Base-by-base conservation (phyloP, 2,329 filamentous ascomycete genomes). In the Plenodomus biglobosus region DNA sequence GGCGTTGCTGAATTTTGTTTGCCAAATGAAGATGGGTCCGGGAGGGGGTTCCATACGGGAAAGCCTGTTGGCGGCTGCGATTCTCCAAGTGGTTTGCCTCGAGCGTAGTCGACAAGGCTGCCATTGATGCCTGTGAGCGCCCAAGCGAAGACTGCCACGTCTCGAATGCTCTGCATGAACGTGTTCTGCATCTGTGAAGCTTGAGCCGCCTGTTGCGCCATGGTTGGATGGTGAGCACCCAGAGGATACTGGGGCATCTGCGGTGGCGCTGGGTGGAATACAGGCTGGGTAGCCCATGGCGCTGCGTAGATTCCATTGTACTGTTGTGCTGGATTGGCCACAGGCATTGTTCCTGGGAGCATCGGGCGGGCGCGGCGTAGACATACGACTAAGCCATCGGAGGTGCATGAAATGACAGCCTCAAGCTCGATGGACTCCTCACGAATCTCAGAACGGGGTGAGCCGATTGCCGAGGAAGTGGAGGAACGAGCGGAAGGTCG, bases 131-230 rank as follows among this genome's bases (percentile, higher is more conserved):
- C 88, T 19, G 85, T 83, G 10, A 92, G 73, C 1, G 85, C 86
- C 89, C 89, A 95, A 8, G 89, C 89, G 66, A 95, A 94, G n/a
- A 94, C 87, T 1, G 88, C 89, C 40, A 92, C 87, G 44, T 94
- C 89, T 47, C 87, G 85, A 56, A 95, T 95, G 2, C 86, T 87
- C 45, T 81, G 79, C 87, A 94, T 90, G 61, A 94, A 83, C 44
- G 84, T 80, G 20, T 83, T 79, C 39, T 71, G 66, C 43, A 62
- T 52, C 36, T 65, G 54, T 35, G 63, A 22, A 16, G 80, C 75
- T 32, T 32, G 27, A 32, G 83, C 82, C 11, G 53, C 57, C 19
- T 58, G n/a, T 80, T 80, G 53, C 78, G 70, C 62, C 61, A 77
- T 77, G 16, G 63, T 54, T 51, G 71, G 68, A 49, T 70, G 66